Evolutionary conservation across 2,329 filamentous ascomycete genomes (phyloP), one percentile per base, ranked within the genome.

Genomic region (Sphaceloma murrayae): DNA sequence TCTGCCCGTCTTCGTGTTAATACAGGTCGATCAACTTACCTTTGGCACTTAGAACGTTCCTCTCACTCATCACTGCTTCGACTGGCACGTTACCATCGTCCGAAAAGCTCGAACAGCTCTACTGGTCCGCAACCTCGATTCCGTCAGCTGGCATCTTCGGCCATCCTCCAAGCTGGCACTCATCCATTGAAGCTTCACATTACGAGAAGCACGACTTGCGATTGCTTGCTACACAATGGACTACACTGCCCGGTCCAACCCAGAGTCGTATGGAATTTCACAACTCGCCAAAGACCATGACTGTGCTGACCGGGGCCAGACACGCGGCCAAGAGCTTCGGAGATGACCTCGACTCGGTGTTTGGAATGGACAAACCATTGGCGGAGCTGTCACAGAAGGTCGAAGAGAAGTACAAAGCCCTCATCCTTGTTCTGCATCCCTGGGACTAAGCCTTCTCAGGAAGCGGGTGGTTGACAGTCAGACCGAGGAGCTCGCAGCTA

Each of bases 331-430:
- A 78, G 55, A 85, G 82, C 59, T 94, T 95, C 67, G 89, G 86
- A 48, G 72, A 78, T 33, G 85, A 89, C 61, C 72, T 95, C 49
- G 83, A 89, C 69, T 82, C 86, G 60, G 82, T 93, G 54, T 95
- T 95, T 69, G 82, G 83, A 58, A 80, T 95, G 58, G 85, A 91
- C 54, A 82, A 79, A 63, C 81, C 80, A 6, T 44, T 91, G 47
- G 77, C 81, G 57, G 75, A 82, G 50, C 73, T 94, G 26, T 77
- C 83, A 57, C 73, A 81, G 60, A 77, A 82, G 53, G 77, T 94
- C 49, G 75, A 85, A 60, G 75, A 85, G 63, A 89, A 88, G 88
- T 95, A 69, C 58, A 80, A 7, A 34, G 5, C 13, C 11, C 5
- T 7, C 6, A 4, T 11, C 21, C 14, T 10, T 27, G 3, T 5